Conservation (phyloP, 2,329 filamentous ascomycete species). For the Xylariaceae sp. region DNA sequence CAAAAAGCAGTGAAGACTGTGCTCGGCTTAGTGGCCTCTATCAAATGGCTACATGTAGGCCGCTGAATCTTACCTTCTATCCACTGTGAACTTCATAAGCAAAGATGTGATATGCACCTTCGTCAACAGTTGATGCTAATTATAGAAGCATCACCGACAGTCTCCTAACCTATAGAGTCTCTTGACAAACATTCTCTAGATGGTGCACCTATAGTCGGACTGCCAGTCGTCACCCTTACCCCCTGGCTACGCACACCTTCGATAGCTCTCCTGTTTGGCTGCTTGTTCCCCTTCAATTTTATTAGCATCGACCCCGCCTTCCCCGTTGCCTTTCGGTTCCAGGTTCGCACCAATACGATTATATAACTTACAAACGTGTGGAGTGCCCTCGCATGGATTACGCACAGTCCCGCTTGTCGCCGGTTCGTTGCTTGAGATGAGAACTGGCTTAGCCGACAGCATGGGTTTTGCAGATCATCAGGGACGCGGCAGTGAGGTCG, state of each 20-base stretch:
- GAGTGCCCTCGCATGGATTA: slow-evolving; percentile 6
- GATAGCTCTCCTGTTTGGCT: not conserved
- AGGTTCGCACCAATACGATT: not conserved
- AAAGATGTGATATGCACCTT: not conserved
- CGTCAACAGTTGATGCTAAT: not conserved
- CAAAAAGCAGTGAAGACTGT: too few relatives aligned
- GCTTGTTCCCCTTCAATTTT: not conserved
- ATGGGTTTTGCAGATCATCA: not conserved
- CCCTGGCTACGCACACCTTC: not conserved
- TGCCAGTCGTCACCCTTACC: not conserved
- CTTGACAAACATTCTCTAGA: not conserved
- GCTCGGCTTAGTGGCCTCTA: too few relatives aligned
- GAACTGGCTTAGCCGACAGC: not conserved
- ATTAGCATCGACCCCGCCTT: slow-evolving; percentile 16
- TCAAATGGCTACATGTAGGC: too few relatives aligned
- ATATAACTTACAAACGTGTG: not conserved
- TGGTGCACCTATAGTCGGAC: too few relatives aligned
- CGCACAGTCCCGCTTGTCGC: slow-evolving; percentile 3
- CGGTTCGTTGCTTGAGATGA: not conserved
- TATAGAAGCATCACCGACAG: not conserved
- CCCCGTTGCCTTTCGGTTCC: not conserved
- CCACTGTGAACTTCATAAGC: not conserved
- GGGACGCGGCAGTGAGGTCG: not conserved
- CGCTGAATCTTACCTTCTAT: too few relatives aligned
- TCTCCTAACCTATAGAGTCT: not conserved